Base-by-base conservation (phyloP, 176 grass and related monocot species). In the Musa troglodytarum region DNA sequence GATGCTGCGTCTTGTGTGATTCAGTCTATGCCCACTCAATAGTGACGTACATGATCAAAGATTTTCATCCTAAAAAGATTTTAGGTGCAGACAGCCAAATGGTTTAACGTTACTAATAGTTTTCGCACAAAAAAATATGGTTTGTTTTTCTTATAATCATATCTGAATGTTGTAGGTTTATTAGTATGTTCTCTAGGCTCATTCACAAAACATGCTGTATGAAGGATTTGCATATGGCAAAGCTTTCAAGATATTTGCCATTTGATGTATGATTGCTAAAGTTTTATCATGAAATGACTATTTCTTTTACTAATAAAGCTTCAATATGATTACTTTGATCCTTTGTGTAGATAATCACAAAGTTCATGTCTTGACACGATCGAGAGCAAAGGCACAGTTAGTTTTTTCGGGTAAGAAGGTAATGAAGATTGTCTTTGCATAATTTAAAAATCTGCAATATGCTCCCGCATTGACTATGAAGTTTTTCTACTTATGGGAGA, bases 381-480 rank as follows among this genome's bases (percentile, higher is more conserved):
- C 89, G 2, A 71, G 72, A 63, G 63, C 76, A 72, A 92, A 88
- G 20, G 93, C 89, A 63, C 55, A 55, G 29, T 77, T 85, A 17
- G 66, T 96, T 78, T 96, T 96, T 82, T 89, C 92, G 68, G 83
- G 92, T 96, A 96, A 91, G 85, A 82, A 88, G 81, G 83, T 86
- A 86, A 89, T 86, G 54, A 1, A 69, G 69, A 52, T 52, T 71
- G 34, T 71, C 28, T 34, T 63, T 78, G 21, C 65, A 6, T 19
- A 69, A 50, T 8, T 69, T n/a, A 4, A 50, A 43, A 50, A 19
- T 69, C 43, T 69, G 67, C 22, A 69, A 17, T 22, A 50, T 13
- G 20, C 19, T n/a, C 20, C n/a, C 20, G 2, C 28, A n/a, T 29
- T 69, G 10, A 70, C 68, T 49, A 20, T n/a, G 29, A 50, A 51